phyloP scores from a whole-genome alignment of 768 basidiomycete species.

The Sporobolomyces phaffii region DNA sequence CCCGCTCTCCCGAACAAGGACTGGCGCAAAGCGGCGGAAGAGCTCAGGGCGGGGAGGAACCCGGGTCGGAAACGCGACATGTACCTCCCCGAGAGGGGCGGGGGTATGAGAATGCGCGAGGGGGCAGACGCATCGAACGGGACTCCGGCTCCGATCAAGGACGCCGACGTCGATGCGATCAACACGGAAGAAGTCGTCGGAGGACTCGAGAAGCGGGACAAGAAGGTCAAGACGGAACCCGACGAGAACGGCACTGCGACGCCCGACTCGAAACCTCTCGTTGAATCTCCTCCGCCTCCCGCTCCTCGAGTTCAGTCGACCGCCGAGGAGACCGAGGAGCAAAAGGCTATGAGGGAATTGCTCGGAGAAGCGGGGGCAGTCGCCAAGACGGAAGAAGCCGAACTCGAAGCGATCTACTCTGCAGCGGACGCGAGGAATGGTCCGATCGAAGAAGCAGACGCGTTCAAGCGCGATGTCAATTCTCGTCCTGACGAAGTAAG shows the following conservation, averaged over 20 bases:
- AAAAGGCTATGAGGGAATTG: constrained; percentile 71
- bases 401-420: constrained; percentile 61
- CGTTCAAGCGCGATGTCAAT: constrained; percentile 72
- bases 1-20: constrained; percentile 79
- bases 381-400: constrained; percentile 47
- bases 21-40: constrained; percentile 75
- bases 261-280: constrained; percentile 12
- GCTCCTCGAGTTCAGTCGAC: background rate
- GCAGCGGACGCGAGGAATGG: constrained; percentile 38
- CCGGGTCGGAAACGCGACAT: constrained; percentile 44
- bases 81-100: constrained; percentile 61
- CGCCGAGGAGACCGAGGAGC: constrained; percentile 56
- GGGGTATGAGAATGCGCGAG: constrained; percentile 16
- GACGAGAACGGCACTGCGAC: constrained; percentile 10
- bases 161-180: constrained; percentile 61
- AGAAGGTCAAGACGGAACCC: constrained; percentile 45
- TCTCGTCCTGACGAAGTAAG: constrained; percentile 53
- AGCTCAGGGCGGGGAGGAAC: constrained; percentile 52
- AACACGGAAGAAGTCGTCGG: constrained; percentile 69
- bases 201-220: constrained; percentile 56
- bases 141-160: constrained; percentile 61
- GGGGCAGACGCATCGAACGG: constrained; percentile 35
- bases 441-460: constrained; percentile 53
- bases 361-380: constrained; percentile 51
- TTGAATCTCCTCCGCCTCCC: constrained; percentile 44